Conservation (phyloP, 768 basidiomycete genomes). For the Epithele typhae region DNA sequence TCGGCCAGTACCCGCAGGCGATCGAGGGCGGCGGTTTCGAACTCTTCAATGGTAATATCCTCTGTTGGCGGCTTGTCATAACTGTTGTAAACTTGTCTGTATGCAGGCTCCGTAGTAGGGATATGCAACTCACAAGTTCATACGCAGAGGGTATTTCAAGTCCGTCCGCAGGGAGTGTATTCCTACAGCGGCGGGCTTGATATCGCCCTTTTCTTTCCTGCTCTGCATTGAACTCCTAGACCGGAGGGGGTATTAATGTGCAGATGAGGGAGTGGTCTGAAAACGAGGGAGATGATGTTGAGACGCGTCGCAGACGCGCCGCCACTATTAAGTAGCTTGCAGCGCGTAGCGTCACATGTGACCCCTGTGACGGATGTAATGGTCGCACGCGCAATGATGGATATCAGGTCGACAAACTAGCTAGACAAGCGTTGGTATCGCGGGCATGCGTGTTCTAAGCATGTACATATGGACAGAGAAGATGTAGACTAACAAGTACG, state of each 20-base stretch:
- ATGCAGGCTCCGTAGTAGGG: slow-evolving; percentile 6
- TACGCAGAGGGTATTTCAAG: slow-evolving; percentile 53
- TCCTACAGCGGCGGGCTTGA: too few species aligned
- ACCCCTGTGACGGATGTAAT: neutral
- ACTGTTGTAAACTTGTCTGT: slow-evolving; percentile 35
- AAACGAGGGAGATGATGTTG: too few species aligned
- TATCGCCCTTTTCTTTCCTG: too few species aligned
- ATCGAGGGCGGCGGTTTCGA: slow-evolving; percentile 87
- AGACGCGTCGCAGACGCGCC: slow-evolving; percentile 6
- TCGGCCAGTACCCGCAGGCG: slow-evolving; percentile 84
- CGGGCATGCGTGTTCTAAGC: slow-evolving; percentile 1
- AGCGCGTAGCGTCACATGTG: slow-evolving; percentile 15
- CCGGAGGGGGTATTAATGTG: too few species aligned
- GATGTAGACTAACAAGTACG: slow-evolving; percentile 13
- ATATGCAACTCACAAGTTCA: slow-evolving; percentile 65
- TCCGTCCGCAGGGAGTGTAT: slow-evolving; percentile 4
- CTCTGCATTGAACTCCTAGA: too few species aligned
- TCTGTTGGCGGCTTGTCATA: slow-evolving; percentile 83
- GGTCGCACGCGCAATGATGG: neutral
- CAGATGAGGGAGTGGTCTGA: too few species aligned
- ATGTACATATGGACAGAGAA: slow-evolving; percentile 11
- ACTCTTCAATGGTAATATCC: slow-evolving; percentile 93
- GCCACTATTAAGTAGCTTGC: too few species aligned
- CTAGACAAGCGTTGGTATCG: neutral
- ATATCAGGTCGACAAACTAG: neutral